phyloP scores from a whole-genome alignment of 1,284 basidiomycete species.

The Ganoderma multipileum region DNA sequence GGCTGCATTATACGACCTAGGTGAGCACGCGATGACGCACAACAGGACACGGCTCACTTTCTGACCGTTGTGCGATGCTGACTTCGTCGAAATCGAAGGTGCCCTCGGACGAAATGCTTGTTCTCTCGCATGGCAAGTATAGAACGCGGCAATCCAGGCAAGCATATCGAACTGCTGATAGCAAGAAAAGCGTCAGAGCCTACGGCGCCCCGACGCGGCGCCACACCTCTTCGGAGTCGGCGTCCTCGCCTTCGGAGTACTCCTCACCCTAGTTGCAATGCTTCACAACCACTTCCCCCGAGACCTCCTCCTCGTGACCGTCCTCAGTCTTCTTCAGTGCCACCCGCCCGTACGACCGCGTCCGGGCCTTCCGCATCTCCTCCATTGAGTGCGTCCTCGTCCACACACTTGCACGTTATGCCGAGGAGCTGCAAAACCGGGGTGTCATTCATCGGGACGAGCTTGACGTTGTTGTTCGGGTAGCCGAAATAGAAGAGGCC shows the following conservation, averaged over 20 bases:
- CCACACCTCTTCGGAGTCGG: not conserved
- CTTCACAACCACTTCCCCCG: slow-evolving; percentile 55
- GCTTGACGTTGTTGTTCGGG: slow-evolving; percentile 37
- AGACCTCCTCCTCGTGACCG: slow-evolving; percentile 52
- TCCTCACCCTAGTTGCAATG: slow-evolving; percentile 48
- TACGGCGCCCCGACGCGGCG: not conserved
- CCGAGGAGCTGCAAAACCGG: slow-evolving; percentile 47
- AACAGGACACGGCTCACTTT: not conserved
- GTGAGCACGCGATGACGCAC: not conserved
- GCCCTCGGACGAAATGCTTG: not conserved
- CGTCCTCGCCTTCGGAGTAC: not conserved
- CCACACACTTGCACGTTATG: slow-evolving; percentile 38
- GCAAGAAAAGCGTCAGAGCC: slow-evolving; percentile 5
- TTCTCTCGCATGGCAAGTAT: not conserved
- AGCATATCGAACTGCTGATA: not conserved
- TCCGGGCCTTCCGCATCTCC: slow-evolving; percentile 44
- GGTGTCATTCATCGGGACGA: slow-evolving; percentile 48
- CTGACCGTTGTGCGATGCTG: not conserved
- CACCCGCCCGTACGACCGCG: slow-evolving; percentile 42
- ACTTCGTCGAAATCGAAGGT: not conserved
- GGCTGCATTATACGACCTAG: not conserved
- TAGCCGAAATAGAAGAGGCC: slow-evolving; percentile 58
- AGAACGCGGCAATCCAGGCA: not conserved
- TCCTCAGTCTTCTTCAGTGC: slow-evolving; percentile 41
- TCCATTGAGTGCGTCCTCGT: slow-evolving; percentile 46